Base-by-base conservation (phyloP, 345 rosid genomes). In the Barbarea vulgaris region DNA sequence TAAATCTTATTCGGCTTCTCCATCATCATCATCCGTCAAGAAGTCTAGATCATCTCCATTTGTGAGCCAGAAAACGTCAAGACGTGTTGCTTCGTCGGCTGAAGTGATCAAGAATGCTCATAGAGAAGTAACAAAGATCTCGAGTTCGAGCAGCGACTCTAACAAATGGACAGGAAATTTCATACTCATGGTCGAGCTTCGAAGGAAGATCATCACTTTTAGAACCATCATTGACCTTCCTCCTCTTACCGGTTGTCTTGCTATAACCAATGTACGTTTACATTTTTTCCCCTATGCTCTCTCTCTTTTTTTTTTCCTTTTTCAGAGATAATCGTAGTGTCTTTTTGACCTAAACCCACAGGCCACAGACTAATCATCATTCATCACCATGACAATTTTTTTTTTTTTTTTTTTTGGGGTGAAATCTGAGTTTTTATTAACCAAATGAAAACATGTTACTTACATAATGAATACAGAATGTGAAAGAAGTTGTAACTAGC, bases 141-240 rank as follows among this genome's bases (percentile, higher is more conserved):
- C 50, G 52, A 84, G 63, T 77, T 75, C 31, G 47, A 64, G 54
- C 15, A 30, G 63, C 6, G 68, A 37, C 36, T 81, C 84, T 5
- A 72, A 62, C 25, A 77, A 77, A 73, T 75, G 71, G 56, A 5
- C 83, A 0, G 69, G 81, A 1, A 80, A 84, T 53, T 77, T 83
- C 74, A 71, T 77, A 47, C 67, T 83, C 66, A 88, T 83, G 81
- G 78, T 86, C 83, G 90, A 88, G 58, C 89, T 93, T 15, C 85
- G 86, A 48, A 82, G 77, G 74, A 90, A 84, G 85, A 87, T 90
- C 15, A 67, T 75, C 60, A 48, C 53, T n/a, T 92, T 90, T 74
- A 81, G 97, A 25, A 87, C 79, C 69, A 74, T 84, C 70, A 66
- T 88, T 74, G 91, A 88, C 36, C 80, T 92, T 9, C 97, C 92